Conservation (phyloP, 441 rosid species). For the Pelargonium fulgidum region DNA sequence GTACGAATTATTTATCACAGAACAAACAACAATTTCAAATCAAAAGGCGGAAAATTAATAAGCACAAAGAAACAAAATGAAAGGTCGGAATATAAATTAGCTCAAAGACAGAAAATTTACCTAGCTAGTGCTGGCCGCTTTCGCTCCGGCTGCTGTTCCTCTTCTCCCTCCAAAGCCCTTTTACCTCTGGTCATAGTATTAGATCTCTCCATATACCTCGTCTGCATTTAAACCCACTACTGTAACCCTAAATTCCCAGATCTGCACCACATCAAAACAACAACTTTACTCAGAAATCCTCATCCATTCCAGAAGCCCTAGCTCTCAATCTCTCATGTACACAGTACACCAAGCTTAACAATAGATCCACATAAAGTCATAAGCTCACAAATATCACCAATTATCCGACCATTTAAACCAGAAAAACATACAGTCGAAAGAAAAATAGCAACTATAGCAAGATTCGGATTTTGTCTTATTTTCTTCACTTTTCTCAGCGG, state of each 20-base stretch:
- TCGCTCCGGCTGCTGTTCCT: constrained; percentile 72
- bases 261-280: constrained; percentile 34
- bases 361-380: constrained; percentile 11
- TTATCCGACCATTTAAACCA: neutral
- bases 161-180: constrained; percentile 66
- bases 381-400: neutral
- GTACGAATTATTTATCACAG: neutral
- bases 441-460: neutral
- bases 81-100: neutral
- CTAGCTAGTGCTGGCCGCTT: constrained; percentile 95
- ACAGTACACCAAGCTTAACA: neutral
- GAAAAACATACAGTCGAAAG: neutral
- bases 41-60: neutral
- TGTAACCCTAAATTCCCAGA: constrained; percentile 41
- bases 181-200: constrained; percentile 82
- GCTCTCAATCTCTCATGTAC: constrained; percentile 1
- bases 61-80: neutral
- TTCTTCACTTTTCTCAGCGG: constrained; percentile 8
- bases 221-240: constrained; percentile 33
- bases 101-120: constrained; percentile 23
- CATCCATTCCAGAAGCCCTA: constrained; percentile 9
- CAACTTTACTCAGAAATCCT: neutral
- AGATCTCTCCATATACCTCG: constrained; percentile 79
- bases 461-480: neutral
- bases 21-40: neutral